Base-by-base conservation (phyloP, 164 flowering plant species). In the Vitis labrusca region DNA sequence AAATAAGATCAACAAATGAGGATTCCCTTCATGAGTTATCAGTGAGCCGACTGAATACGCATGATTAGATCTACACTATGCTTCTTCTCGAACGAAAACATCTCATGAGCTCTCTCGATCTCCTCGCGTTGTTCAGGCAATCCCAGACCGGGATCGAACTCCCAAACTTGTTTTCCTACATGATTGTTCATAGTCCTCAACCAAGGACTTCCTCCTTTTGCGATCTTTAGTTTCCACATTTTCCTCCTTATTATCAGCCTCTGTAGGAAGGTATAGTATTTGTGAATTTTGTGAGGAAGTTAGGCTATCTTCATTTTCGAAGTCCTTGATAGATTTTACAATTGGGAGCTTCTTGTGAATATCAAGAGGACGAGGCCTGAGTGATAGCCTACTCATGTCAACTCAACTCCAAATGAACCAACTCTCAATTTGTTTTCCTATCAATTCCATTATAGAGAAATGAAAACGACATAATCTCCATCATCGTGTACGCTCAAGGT, bases 361-460 rank as follows among this genome's bases (percentile, higher is more conserved):
- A 84, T 95, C 99, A 3, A 95, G 87, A 19, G 99, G 99, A 58
- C 99, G 97, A 15, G 99, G 98, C 81, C 98, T 82, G 74, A 95
- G 76, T 7, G 97, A 90, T 32, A 90, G 79, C 82, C 98, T 85
- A 82, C 93, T 94, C 98, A 93, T 93, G 73, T 81, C 75, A 52
- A 69, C 79, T 78, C 83, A 3, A 6, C 6, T 32, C 6, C 6
- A 32, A 32, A 32, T 32, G 44, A 32, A 32, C 44, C 44, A 32
- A 0, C 44, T 32, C 44, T 32, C 6, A 32, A 32, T 32, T 32
- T 32, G 44, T 32, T 32, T 32, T 32, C 44, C 6, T 32, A 32
- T 0, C 4, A 32, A 32, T 6, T 32, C 44, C 44, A 32, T 32
- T 32, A 32, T 0, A 32, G 0, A 19, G 23, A 19, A 19, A 19